Percentiles rank a stretch among this genome's conserved stretches.
Conservation (phyloP, 805 yeast genomes). For the Starmerella stigmatis region DNA sequence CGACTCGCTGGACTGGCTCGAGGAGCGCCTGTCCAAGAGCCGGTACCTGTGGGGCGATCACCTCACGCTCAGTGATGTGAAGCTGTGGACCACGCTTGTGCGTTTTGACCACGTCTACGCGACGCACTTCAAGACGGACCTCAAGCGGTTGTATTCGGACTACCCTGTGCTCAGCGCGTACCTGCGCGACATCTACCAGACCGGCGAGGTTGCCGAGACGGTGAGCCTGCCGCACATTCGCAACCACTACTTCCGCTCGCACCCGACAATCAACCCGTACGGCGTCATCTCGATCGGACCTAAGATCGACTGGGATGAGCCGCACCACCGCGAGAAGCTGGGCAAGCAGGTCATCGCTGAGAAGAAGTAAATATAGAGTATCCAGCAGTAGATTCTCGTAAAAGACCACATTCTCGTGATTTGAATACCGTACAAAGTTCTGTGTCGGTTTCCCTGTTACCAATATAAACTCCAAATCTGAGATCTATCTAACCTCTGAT, state of each 20-base stretch:
- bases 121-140: slow-evolving; percentile 90
- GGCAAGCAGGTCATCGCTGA: slow-evolving; percentile 2
- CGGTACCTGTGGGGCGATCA: slow-evolving; percentile 50
- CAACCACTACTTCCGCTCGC: slow-evolving; percentile 81
- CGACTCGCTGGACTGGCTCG: slow-evolving; percentile 44
- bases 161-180: slow-evolving; percentile 72
- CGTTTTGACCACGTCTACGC: slow-evolving; percentile 90
- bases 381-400: too few species aligned
- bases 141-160: slow-evolving; percentile 65
- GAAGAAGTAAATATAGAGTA: not conserved
- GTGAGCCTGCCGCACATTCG: slow-evolving; percentile 87
- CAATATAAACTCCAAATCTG: too few species aligned
- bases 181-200: slow-evolving; percentile 63
- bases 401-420: too few species aligned
- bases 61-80: slow-evolving; percentile 82
- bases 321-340: slow-evolving; percentile 20
- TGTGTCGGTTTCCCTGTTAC: too few species aligned
- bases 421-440: too few species aligned
- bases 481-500: too few species aligned
- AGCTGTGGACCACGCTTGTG: slow-evolving; percentile 76
- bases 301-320: slow-evolving; percentile 28
- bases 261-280: slow-evolving; percentile 64
- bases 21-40: slow-evolving; percentile 27
- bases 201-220: slow-evolving; percentile 62
- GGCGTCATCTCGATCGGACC: slow-evolving; percentile 88